phyloP scores from a whole-genome alignment of 2,329 filamentous ascomycete genomes.

The Graphiopsis chlorocephala region DNA sequence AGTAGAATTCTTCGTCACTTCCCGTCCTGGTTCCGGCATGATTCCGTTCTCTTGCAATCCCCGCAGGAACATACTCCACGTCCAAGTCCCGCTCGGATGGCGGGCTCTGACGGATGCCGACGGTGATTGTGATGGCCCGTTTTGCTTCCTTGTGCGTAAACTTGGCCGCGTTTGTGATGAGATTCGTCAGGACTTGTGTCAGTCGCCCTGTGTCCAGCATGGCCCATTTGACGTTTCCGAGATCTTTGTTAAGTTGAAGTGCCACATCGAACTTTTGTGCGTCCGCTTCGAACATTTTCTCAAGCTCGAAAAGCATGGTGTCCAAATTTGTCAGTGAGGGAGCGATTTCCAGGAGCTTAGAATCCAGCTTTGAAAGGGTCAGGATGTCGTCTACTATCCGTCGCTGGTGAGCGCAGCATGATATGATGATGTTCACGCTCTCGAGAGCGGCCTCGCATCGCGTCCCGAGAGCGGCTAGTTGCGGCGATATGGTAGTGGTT shows the following conservation, averaged over 20 bases:
- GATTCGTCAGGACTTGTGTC: slow-evolving; percentile 33
- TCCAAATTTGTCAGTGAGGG: slow-evolving; percentile 21
- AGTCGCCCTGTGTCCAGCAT: slow-evolving; percentile 31
- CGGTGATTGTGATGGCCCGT: slow-evolving; percentile 19
- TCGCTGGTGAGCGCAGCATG: slow-evolving; percentile 46
- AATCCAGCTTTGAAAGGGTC: slow-evolving; percentile 40
- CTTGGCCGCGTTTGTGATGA: slow-evolving; percentile 31
- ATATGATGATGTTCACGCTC: slow-evolving; percentile 36
- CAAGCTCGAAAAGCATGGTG: slow-evolving; percentile 24
- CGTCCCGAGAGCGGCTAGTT: slow-evolving; percentile 13
- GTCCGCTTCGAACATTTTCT: slow-evolving; percentile 35
- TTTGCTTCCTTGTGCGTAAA: slow-evolving; percentile 24
- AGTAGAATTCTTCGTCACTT: slow-evolving; percentile 19
- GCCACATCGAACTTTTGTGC: slow-evolving; percentile 26
- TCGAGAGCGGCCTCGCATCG: neutral
- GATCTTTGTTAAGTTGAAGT: neutral
- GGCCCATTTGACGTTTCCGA: slow-evolving; percentile 22
- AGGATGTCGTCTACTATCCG: slow-evolving; percentile 42
- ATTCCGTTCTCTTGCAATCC: slow-evolving; percentile 19
- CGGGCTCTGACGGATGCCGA: neutral
- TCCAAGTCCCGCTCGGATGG: slow-evolving; percentile 23
- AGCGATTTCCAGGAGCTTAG: slow-evolving; percentile 38
- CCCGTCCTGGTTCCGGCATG: neutral
- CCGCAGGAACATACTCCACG: slow-evolving; percentile 22
- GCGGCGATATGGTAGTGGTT: slow-evolving; percentile 18